phyloP scores from a whole-genome alignment of 2,329 filamentous ascomycete species.

The Celoporthe dispersa region DNA sequence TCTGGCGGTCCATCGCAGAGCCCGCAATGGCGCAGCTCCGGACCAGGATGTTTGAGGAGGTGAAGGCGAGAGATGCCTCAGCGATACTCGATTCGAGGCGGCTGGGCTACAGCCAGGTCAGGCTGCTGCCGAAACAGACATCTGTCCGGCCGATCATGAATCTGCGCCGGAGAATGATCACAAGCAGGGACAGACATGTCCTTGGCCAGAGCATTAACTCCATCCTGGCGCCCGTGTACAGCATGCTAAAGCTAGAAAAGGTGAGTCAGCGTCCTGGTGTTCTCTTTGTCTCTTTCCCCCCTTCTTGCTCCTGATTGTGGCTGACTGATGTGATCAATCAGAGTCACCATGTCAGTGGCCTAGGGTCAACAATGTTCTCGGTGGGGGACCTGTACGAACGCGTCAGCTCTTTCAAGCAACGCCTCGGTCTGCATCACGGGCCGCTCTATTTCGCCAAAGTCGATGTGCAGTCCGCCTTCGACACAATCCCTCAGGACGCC shows the following conservation, averaged over 20 bases:
- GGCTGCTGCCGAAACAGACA: slow-evolving; percentile 79
- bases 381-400: slow-evolving; percentile 78
- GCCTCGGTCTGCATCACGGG: slow-evolving; percentile 43
- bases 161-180: slow-evolving; percentile 65
- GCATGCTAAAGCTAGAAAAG: slow-evolving; percentile 79
- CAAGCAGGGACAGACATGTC: slow-evolving; percentile 55
- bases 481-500: slow-evolving; percentile 85
- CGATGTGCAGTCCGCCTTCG: slow-evolving; percentile 90
- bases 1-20: slow-evolving; percentile 79
- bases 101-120: slow-evolving; percentile 77
- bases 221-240: slow-evolving; percentile 69
- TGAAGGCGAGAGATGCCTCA: slow-evolving; percentile 61
- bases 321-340: slow-evolving; percentile 35
- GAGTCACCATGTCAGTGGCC: slow-evolving; percentile 55
- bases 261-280: slow-evolving; percentile 42
- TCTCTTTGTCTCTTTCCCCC: neutral
- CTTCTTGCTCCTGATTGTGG: neutral
- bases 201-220: slow-evolving; percentile 71
- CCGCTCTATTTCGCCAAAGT: slow-evolving; percentile 87
- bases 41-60: slow-evolving; percentile 75
- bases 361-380: slow-evolving; percentile 84
- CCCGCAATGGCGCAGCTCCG: slow-evolving; percentile 73
- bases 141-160: slow-evolving; percentile 88
- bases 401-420: slow-evolving; percentile 70
- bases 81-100: slow-evolving; percentile 63